Evolutionary conservation across 2,329 filamentous ascomycete species (phyloP), one percentile per base, ranked within the genome.

Genomic region (Trichoderma harzianum): DNA sequence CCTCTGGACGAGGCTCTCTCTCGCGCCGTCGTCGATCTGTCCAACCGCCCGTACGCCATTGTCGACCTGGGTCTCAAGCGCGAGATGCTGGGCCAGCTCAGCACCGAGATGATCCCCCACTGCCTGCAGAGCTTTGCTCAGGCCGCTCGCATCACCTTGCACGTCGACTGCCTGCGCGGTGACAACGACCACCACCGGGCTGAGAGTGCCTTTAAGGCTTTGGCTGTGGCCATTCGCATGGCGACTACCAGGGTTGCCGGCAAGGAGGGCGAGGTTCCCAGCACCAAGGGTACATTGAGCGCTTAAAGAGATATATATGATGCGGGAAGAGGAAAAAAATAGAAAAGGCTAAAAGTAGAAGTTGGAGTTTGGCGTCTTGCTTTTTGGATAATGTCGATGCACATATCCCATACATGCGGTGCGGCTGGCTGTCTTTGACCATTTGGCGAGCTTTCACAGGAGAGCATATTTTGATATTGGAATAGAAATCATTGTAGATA

Each of bases 71-170:
- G 93, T 12, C 89, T 98, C 73, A 91, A 88, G 85, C 90, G 96
- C 74, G 96, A 98, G 86, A 97, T 93, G 87, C 93, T 99, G 78
- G 96, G 96, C 71, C 93, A 96, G 79, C 85, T 99, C 76, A 95
- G 92, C 85, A 93, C 90, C 77, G 95, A 99, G 87, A 99, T 99
- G 96, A 90, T 99, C 55, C 95, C 95, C 60, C 96, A 99, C 85
- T 97, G 95, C 76, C 82, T 99, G 79, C 90, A 97, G 86, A 96
- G 92, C 84, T 99, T 98, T 83, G 95, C 95, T 55, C 93, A 97
- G 84, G 93, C 90, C 11, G 94, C 94, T 4, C 91, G 94, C 30
- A 87, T 98, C 68, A 99, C 96, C n/a, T 84, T 98, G 79, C 96
- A 99, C 84, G 93, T 99, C 72, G 94, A 98, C 83, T 97, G 93